Conservation (phyloP, 1,139 yeast species). For the Blastobotrys proliferans region DNA sequence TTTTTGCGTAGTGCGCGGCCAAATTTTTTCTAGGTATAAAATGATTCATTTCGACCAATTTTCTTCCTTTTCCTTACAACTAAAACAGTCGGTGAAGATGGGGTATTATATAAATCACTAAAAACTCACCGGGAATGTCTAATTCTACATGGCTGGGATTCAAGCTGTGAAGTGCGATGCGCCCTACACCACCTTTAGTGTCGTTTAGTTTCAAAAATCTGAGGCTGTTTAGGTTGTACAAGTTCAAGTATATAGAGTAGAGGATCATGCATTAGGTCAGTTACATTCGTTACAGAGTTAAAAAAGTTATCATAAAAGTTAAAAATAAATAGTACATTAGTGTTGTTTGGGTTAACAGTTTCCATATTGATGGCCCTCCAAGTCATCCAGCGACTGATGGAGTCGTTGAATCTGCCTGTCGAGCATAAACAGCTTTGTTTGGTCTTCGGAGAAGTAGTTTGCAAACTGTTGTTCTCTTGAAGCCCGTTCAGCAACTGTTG, state of each 20-base stretch:
- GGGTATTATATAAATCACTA: conserved; percentile 12
- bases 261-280: too few relatives aligned
- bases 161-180: conserved; percentile 8
- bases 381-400: not conserved
- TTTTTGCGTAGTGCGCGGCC: not conserved
- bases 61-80: conserved; percentile 15
- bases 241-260: too few relatives aligned
- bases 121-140: conserved; percentile 2
- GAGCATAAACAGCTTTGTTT: conserved; percentile 15
- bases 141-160: not conserved
- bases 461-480: conserved; percentile 14
- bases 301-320: too few relatives aligned
- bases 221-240: conserved; percentile 5
- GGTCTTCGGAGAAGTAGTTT: conserved; percentile 16
- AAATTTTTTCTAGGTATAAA: not conserved
- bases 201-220: conserved; percentile 7
- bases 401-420: conserved; percentile 16
- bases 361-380: too few relatives aligned
- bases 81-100: conserved; percentile 18
- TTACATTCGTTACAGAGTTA: too few relatives aligned
- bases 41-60: conserved; percentile 2
- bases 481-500: conserved; percentile 9
- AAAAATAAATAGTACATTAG: not conserved
- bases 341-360: not conserved
- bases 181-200: conserved; percentile 7